A percentile compares a stretch with the other conserved stretches of the same genome.
These are phyloP conservation scores for Polyporus arcularius DNA, from an alignment of 768 basidiomycete genomes.

Conservation along the genomic window DNA sequence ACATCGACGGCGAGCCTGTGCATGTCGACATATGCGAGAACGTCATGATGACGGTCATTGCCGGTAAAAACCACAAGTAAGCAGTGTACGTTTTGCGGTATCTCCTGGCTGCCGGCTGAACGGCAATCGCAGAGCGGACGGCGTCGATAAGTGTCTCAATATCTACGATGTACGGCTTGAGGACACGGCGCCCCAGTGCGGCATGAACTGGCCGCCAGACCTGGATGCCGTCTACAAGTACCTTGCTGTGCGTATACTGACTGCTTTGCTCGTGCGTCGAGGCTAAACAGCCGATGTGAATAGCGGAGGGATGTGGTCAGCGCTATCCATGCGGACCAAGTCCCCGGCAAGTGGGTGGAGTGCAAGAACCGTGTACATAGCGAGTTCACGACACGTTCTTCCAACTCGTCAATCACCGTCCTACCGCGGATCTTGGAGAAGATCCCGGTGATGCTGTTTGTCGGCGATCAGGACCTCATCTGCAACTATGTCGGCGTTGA, in stretches of 20 bases:
- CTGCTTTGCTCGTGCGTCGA: too few relatives aligned
- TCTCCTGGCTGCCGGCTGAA: neutral
- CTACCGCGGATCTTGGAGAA: constrained; percentile 77
- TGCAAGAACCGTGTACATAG: constrained; percentile 69
- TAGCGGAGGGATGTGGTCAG: constrained; percentile 79
- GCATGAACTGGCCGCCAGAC: constrained; percentile 97
- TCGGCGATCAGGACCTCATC: constrained; percentile 94
- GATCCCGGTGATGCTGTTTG: constrained; percentile 89
- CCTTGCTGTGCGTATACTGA: constrained; percentile 62
- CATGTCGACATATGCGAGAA: constrained; percentile 56
- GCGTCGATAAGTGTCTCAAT: constrained; percentile 79
- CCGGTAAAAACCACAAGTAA: constrained; percentile 38
- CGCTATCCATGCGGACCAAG: constrained; percentile 80
- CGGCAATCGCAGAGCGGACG: constrained; percentile 54
- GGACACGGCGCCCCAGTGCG: constrained; percentile 84
- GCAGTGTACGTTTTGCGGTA: constrained; percentile 29
- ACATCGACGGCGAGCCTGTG: constrained; percentile 54
- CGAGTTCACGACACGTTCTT: constrained; percentile 55
- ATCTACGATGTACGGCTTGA: constrained; percentile 94
- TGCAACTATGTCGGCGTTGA: constrained; percentile 96
- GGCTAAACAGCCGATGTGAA: neutral
- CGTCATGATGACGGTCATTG: constrained; percentile 50
- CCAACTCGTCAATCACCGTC: constrained; percentile 72
- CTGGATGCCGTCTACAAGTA: constrained; percentile 74
- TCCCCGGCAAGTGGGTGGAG: constrained; percentile 85